Evolutionary conservation across 2,329 filamentous ascomycete genomes (phyloP), one percentile per base, ranked within the genome.

Genomic region (Fusarium goolgardi): DNA sequence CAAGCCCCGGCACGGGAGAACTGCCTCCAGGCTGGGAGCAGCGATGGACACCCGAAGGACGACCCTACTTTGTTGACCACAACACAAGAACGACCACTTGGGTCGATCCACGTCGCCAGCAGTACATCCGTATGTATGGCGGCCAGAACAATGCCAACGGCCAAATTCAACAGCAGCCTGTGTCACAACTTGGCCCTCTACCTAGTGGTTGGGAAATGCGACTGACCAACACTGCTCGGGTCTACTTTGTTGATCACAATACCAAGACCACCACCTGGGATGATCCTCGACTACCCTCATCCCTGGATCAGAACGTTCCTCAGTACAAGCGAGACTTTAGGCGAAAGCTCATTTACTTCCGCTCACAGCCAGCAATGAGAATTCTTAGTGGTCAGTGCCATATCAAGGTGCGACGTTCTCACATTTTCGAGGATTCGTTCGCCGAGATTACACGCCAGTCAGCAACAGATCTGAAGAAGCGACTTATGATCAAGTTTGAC

Each of bases 181-280:
- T 99, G 3, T 98, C 96, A 3, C 96, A 99, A 78, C 87, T 99
- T 45, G 96, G 96, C 6, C 96, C 96, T 27, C 81, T 99, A 47
- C 96, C 96, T 5, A 98, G 96, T 75, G 96, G 96, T 4, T 99
- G 96, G 96, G 96, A 99, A 84, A 99, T 99, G 96, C 93, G 96
- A 63, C 89, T 99, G 52, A 99, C 96, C 54, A 98, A 99, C 80
- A 99, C 96, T 16, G 96, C 96, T 29, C 88, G 96, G 62, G 96
- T 99, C 18, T 99, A 99, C 81, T 99, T 99, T 79, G 96, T 99
- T 44, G 96, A 99, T 76, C 96, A 99, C 82, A 99, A 99, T 82
- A 99, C 96, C 44, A 99, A 99, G 85, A 99, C 96, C 0, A 99
- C 96, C 5, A 99, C 96, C 1, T 99, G 96, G 96, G 96, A 99